These are phyloP conservation scores for Cladosporium sp. DNA, from an alignment of 2,329 filamentous ascomycete species.

Conservation along the genomic window DNA sequence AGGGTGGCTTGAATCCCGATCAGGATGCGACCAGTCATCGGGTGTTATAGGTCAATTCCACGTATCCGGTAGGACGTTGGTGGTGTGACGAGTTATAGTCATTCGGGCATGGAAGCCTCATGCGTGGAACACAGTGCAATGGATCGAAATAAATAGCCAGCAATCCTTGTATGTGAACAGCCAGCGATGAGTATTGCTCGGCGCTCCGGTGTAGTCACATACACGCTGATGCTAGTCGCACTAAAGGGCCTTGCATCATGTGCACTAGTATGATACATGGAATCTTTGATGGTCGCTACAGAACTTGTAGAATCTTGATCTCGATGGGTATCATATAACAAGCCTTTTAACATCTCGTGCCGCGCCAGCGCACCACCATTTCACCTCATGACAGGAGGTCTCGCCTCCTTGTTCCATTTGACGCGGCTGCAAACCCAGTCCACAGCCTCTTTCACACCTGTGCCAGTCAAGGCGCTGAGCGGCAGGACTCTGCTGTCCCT, in stretches of 20 bases:
- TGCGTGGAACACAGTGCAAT: not conserved
- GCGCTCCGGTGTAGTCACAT: not conserved
- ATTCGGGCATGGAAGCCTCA: not conserved
- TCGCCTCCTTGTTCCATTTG: slow-evolving; percentile 91
- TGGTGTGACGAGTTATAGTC: not conserved
- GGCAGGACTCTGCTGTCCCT: slow-evolving; percentile 88
- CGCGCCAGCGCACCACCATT: not conserved
- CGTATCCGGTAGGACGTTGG: not conserved
- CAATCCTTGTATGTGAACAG: too few species aligned
- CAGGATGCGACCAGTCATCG: not conserved
- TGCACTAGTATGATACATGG: not conserved
- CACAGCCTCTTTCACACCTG: slow-evolving; percentile 88
- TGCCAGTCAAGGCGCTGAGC: slow-evolving; percentile 79
- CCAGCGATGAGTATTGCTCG: not conserved
- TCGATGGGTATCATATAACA: not conserved
- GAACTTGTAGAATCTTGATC: not conserved
- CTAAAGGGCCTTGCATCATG: not conserved
- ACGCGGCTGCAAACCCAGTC: slow-evolving; percentile 92
- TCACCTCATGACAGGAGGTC: slow-evolving; percentile 90
- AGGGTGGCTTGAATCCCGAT: not conserved
- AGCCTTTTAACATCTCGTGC: not conserved
- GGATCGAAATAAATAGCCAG: not conserved
- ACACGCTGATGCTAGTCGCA: too few species aligned
- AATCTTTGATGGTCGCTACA: not conserved
- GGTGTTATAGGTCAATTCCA: not conserved